Percentiles rank a stretch among this genome's conserved stretches.
Conservation (phyloP, 352 stramenopile species). For the Phytopythium cucurbitacearum region DNA sequence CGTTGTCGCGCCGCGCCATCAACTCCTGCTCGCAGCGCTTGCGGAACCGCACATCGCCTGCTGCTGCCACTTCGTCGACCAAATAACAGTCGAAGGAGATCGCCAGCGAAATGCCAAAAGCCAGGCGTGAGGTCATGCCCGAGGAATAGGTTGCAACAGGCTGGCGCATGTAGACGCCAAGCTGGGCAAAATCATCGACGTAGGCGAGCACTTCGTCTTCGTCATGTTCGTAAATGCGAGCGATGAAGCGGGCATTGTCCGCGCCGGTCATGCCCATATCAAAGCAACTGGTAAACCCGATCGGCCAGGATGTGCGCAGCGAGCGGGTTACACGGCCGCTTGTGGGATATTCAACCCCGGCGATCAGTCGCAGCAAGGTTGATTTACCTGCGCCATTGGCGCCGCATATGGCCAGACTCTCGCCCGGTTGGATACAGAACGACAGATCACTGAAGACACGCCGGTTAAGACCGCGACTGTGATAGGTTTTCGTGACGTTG, state of each 20-base stretch:
- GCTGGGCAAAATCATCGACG: constrained; percentile 5
- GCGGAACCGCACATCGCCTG: constrained; percentile 4
- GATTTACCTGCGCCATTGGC: constrained; percentile 5
- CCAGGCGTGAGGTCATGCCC: constrained; percentile 4
- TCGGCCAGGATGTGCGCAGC: constrained; percentile 4
- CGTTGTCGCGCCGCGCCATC: constrained; percentile 4
- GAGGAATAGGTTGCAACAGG: constrained; percentile 5
- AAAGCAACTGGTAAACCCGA: constrained; percentile 6
- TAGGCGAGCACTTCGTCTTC: constrained; percentile 5
- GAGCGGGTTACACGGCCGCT: constrained; percentile 4
- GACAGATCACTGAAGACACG: constrained; percentile 5
- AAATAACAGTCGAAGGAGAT: constrained; percentile 6
- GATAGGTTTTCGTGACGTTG: constrained; percentile 6
- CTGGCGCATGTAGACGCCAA: constrained; percentile 5
- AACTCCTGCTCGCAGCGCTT: constrained; percentile 5
- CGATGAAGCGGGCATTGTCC: constrained; percentile 5
- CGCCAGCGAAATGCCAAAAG: constrained; percentile 5
- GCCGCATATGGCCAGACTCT: constrained; percentile 5
- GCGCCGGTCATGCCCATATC: constrained; percentile 5
- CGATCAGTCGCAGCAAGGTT: constrained; percentile 5
- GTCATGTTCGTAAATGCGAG: constrained; percentile 6
- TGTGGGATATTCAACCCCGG: constrained; percentile 5
- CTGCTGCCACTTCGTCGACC: constrained; percentile 5
- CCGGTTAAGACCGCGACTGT: constrained; percentile 5
- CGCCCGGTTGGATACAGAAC: constrained; percentile 5